These are phyloP conservation scores for Rugiboletus extremiorientalis DNA, from an alignment of 1,284 basidiomycete genomes.

Conservation along the genomic window DNA sequence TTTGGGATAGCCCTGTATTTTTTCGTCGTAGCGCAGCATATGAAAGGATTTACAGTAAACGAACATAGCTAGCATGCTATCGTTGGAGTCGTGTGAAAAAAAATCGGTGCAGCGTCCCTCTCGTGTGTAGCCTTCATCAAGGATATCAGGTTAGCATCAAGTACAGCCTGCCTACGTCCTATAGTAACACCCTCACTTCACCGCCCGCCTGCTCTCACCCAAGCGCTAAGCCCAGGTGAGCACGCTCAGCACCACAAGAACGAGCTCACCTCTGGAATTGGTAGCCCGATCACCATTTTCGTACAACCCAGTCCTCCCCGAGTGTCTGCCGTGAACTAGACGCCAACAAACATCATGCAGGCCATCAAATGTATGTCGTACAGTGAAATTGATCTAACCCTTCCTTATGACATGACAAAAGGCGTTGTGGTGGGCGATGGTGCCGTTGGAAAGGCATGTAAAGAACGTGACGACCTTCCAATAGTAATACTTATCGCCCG, in stretches of 20 bases:
- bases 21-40: slow-evolving; percentile 7
- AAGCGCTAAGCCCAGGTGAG: slow-evolving; percentile 6
- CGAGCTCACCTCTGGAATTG: slow-evolving; percentile 12
- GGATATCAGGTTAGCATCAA: slow-evolving; percentile 32
- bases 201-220: neutral
- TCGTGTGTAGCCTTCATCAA: slow-evolving; percentile 24
- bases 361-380: slow-evolving; percentile 62
- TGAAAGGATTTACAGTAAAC: too few relatives aligned
- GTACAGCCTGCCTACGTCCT: slow-evolving; percentile 19
- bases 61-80: slow-evolving; percentile 3
- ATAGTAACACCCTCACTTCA: slow-evolving; percentile 2
- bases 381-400: slow-evolving; percentile 4
- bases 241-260: neutral
- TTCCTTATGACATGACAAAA: slow-evolving; percentile 40
- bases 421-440: slow-evolving; percentile 99
- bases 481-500: slow-evolving; percentile 14
- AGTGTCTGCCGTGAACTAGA: slow-evolving; percentile 17
- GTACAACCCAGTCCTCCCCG: slow-evolving; percentile 11
- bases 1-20: slow-evolving; percentile 32
- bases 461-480: slow-evolving; percentile 1
- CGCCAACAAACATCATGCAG: slow-evolving; percentile 50
- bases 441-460: slow-evolving; percentile 94
- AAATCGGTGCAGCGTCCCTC: slow-evolving; percentile 15
- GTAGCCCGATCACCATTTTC: slow-evolving; percentile 16
- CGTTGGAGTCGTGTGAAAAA: slow-evolving; percentile 30